phyloP scores from a whole-genome alignment of 257 asterid genomes.

The Penstemon davidsonii region DNA sequence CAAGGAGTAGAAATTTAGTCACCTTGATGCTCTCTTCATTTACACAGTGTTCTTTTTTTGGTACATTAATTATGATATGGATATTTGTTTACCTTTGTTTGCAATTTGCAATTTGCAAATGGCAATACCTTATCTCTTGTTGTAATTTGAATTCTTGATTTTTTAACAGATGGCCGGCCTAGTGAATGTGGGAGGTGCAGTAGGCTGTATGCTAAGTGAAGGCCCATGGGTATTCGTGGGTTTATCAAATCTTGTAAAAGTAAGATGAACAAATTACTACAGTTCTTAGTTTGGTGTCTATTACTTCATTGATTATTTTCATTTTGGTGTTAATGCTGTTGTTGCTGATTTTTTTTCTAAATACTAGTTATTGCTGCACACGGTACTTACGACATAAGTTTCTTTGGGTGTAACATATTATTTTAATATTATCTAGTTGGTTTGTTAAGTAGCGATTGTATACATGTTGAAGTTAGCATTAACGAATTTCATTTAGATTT shows the following conservation, averaged over 20 bases:
- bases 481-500: no score
- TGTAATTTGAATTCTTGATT: conserved; percentile 19
- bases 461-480: no score
- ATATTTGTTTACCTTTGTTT: not conserved
- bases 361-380: no score
- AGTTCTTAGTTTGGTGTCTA: not conserved
- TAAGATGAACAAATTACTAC: conserved; percentile 34
- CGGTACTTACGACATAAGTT: no score
- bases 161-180: conserved; percentile 60
- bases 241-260: conserved; percentile 83
- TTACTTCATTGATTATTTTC: not conserved
- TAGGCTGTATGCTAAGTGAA: conserved; percentile 93
- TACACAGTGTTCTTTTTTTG: not conserved
- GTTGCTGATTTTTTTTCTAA: not conserved
- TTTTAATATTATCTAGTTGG: no score
- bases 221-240: conserved; percentile 98
- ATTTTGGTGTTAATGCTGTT: not conserved
- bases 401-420: no score
- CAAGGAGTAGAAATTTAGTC: not conserved
- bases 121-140: conserved; percentile 9
- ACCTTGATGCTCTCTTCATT: not conserved
- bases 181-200: conserved; percentile 63
- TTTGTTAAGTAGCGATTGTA: no score
- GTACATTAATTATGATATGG: not conserved
- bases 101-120: not conserved